A percentile compares a stretch with the other conserved stretches of the same genome.
phyloP scores from a whole-genome alignment of 331 rosid genomes.

The Rhamnella rubrinervis region DNA sequence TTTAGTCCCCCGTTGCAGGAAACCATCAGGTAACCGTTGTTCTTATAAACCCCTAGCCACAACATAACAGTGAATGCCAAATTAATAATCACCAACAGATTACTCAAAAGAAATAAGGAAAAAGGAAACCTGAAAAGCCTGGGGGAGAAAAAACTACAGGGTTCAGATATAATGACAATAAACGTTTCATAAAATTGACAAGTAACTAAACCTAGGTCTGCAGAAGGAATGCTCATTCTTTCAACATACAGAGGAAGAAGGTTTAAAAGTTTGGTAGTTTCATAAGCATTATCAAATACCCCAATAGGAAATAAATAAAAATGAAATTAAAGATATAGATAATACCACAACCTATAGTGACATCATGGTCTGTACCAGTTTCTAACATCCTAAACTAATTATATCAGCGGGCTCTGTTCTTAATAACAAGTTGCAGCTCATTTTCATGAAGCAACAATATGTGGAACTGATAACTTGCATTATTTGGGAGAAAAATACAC shows the following conservation, averaged over 20 bases:
- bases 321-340: neutral
- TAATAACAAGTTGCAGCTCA: neutral
- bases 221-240: no score
- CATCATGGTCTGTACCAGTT: neutral
- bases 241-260: neutral
- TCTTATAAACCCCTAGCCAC: constrained; percentile 65
- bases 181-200: neutral
- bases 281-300: neutral
- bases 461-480: neutral
- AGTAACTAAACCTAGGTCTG: neutral
- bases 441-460: neutral
- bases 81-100: neutral
- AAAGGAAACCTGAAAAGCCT: neutral
- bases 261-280: neutral
- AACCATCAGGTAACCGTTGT: constrained; percentile 83
- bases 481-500: no score
- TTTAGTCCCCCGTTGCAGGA: constrained; percentile 91
- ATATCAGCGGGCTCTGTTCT: neutral
- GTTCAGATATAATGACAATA: neutral
- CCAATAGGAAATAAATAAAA: neutral
- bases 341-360: neutral
- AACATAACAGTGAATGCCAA: constrained; percentile 2
- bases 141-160: neutral
- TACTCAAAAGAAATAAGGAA: neutral
- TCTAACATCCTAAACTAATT: neutral